Percentiles rank a stretch among this genome's conserved stretches.
These are phyloP conservation scores for Piper betle DNA, from an alignment of 164 flowering plant species.

Conservation along the genomic window DNA sequence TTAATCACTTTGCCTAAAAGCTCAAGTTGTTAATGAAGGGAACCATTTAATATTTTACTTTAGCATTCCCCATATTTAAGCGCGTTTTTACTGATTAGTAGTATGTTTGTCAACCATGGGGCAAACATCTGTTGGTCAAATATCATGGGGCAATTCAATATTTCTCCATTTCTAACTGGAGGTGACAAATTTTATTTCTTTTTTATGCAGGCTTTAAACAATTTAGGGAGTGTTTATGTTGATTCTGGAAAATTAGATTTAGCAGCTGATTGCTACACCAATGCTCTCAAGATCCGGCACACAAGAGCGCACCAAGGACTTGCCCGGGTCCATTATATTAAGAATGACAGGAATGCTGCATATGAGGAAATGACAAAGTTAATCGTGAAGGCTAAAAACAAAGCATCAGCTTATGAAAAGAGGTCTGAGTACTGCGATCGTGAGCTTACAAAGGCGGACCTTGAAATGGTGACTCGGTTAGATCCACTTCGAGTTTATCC, in stretches of 20 bases:
- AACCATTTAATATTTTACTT: too few species aligned
- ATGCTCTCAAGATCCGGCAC: conserved; percentile 84
- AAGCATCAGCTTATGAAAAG: conserved; percentile 97
- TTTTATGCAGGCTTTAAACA: conserved; percentile 68
- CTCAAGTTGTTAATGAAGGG: too few species aligned
- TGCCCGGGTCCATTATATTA: conserved; percentile 84
- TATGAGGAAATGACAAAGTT: conserved; percentile 88
- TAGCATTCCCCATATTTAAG: too few species aligned
- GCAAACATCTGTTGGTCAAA: too few species aligned
- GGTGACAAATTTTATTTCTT: neutral
- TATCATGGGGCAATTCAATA: too few species aligned
- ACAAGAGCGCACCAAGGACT: conserved; percentile 98
- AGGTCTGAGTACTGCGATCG: conserved; percentile 97
- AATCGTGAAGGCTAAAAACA: conserved; percentile 78
- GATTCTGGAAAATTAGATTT: conserved; percentile 66
- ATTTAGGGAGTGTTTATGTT: conserved; percentile 91
- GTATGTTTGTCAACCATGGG: too few species aligned
- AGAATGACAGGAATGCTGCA: conserved; percentile 64
- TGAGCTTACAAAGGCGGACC: conserved; percentile 71
- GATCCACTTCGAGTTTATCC: conserved; percentile 97
- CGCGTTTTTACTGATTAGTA: too few species aligned
- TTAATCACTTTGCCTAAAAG: too few species aligned
- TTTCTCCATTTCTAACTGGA: neutral
- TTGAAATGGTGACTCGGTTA: conserved; percentile 77
- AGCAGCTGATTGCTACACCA: conserved; percentile 93